phyloP scores from a whole-genome alignment of 148 eudicot genomes.

The Arbutus unedo region DNA sequence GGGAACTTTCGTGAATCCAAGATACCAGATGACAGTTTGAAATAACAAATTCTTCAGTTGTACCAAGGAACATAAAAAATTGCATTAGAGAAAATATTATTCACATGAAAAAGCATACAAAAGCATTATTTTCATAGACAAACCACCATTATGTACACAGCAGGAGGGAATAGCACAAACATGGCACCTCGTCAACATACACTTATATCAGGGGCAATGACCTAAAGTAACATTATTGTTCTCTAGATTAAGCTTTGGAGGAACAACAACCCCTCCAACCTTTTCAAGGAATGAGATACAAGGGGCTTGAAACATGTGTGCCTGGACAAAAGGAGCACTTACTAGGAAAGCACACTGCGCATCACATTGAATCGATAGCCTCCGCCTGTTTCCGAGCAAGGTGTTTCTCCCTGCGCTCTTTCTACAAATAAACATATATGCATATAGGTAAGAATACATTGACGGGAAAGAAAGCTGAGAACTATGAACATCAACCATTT shows the following conservation, averaged over 20 bases:
- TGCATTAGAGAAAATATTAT: background rate
- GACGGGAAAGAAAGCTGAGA: background rate
- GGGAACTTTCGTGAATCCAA: background rate
- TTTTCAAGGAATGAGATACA: constrained; percentile 5
- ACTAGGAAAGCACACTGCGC: constrained; percentile 1
- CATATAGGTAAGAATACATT: background rate
- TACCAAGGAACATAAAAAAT: background rate
- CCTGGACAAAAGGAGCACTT: constrained; percentile 17
- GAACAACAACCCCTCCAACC: constrained; percentile 3
- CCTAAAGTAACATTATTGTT: constrained; percentile 3
- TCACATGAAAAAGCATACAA: background rate
- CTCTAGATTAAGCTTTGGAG: constrained; percentile 4
- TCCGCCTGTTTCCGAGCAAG: constrained; percentile 84
- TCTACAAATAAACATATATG: constrained; percentile 37
- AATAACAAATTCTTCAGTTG: background rate
- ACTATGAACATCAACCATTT: background rate
- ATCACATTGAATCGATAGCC: constrained; percentile 64
- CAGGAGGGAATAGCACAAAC: constrained; percentile 11
- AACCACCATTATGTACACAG: constrained; percentile 11
- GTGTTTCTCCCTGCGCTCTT: constrained; percentile 92
- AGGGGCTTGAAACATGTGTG: background rate
- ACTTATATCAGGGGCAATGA: background rate
- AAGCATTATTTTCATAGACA: background rate
- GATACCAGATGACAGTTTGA: background rate
- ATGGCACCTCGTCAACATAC: background rate